Evolutionary conservation across 768 basidiomycete genomes (phyloP).

Genomic region (Kwoniella newhampshirensis): DNA sequence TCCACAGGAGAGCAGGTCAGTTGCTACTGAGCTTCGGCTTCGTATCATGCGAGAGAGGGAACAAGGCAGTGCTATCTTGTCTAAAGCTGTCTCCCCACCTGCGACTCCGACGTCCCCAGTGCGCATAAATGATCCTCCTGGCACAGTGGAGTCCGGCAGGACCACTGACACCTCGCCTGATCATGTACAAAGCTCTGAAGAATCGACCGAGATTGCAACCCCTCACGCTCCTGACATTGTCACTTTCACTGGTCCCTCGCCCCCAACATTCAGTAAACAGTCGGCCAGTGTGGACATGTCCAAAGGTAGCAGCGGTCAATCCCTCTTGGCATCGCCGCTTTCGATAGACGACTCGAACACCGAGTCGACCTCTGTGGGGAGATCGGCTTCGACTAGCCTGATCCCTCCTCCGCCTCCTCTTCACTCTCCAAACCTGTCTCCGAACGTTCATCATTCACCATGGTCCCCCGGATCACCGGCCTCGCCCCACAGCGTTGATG

Average conservation of each 20-base stretch:
- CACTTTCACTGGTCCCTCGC: constrained; percentile 8
- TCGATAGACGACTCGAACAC: constrained; percentile 20
- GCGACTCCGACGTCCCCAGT: too few relatives aligned
- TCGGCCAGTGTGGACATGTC: neutral
- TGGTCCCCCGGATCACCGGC: constrained; percentile 36
- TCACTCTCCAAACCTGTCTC: constrained; percentile 8
- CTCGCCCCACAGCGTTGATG: constrained; percentile 39
- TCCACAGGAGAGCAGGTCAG: constrained; percentile 9
- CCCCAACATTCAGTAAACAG: neutral
- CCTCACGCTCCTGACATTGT: constrained; percentile 13
- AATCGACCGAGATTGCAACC: constrained; percentile 25
- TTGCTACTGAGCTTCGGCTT: constrained; percentile 25
- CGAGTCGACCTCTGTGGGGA: constrained; percentile 1
- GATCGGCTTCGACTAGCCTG: constrained; percentile 9
- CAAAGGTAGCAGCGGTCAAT: constrained; percentile 4
- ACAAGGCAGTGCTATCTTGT: neutral
- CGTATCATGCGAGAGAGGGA: constrained; percentile 31
- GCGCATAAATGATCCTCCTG: neutral
- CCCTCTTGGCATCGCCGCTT: constrained; percentile 29
- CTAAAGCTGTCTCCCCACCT: too few relatives aligned
- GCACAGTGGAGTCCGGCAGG: too few relatives aligned
- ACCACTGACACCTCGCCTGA: neutral
- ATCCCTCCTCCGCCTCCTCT: constrained; percentile 5
- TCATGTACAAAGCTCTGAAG: constrained; percentile 14
- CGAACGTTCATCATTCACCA: constrained; percentile 7